These are phyloP conservation scores for Globisporangium radiosum DNA, from an alignment of 352 stramenopile species.

Conservation along the genomic window DNA sequence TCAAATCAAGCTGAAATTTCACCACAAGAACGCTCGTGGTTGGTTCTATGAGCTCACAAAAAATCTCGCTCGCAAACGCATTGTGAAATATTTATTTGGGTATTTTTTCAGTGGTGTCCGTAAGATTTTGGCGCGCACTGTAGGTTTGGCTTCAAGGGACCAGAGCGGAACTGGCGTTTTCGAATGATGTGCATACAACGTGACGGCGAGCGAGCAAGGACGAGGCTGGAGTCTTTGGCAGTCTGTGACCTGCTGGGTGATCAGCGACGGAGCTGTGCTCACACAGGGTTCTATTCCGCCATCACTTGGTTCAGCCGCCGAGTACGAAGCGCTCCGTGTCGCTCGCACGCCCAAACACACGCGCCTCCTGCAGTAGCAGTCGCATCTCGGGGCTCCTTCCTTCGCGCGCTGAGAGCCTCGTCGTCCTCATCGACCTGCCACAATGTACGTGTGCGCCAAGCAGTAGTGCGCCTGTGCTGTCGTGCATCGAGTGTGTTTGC, in stretches of 20 bases:
- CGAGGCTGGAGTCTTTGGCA: not conserved
- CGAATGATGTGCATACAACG: not conserved
- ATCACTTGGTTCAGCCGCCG: constrained; percentile 8
- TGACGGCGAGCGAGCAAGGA: no score
- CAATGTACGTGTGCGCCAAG: not conserved
- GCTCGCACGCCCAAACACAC: no score
- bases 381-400: constrained; percentile 1
- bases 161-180: not conserved
- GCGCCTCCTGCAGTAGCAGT: not conserved
- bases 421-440: not conserved
- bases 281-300: not conserved
- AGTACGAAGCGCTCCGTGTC: constrained; percentile 11
- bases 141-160: not conserved
- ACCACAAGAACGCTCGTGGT: no score
- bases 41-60: no score
- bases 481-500: not conserved
- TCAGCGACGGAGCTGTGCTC: no score
- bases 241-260: not conserved
- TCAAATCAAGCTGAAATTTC: no score
- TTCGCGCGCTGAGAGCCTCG: not conserved
- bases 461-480: not conserved
- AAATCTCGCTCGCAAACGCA: no score
- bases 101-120: not conserved
- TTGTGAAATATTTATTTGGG: no score
- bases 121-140: no score